These are phyloP conservation scores for Mortierella sp. DNA, from an alignment of 371 early-diverging fungal genomes.

Conservation along the genomic window DNA sequence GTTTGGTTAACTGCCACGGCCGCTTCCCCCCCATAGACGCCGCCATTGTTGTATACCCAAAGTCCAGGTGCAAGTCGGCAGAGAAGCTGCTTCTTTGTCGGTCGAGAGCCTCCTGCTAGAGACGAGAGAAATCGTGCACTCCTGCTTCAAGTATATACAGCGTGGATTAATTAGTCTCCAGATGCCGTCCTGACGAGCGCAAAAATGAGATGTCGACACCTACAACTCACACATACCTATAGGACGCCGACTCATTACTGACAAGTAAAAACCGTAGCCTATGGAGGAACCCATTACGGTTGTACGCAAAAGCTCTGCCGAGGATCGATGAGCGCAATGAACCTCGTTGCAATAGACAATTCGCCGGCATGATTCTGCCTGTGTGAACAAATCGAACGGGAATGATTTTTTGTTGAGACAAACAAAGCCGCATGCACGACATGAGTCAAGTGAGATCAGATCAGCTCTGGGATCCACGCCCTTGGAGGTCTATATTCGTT, in stretches of 20 bases:
- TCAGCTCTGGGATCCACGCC: no score
- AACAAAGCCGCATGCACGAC: no score
- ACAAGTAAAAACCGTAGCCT: constrained; percentile 25
- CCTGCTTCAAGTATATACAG: constrained; percentile 2
- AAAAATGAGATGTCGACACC: no score
- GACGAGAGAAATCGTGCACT: constrained; percentile 30
- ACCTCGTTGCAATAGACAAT: constrained; percentile 33
- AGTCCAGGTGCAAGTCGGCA: constrained; percentile 49
- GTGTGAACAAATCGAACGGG: neutral
- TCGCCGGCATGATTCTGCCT: constrained; percentile 30
- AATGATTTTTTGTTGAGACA: neutral
- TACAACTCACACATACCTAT: constrained; percentile 24
- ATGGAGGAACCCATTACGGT: constrained; percentile 7
- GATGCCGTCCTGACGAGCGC: no score
- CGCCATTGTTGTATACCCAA: constrained; percentile 52
- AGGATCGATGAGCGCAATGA: constrained; percentile 28
- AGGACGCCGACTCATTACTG: neutral
- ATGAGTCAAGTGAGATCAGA: no score
- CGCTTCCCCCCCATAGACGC: constrained; percentile 46
- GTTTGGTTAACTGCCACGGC: constrained; percentile 54
- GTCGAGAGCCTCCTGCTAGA: constrained; percentile 16
- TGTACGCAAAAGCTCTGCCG: constrained; percentile 15
- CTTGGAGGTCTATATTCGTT: no score
- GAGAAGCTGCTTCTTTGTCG: constrained; percentile 39
- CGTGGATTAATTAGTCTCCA: neutral